Conservation (phyloP, 1,284 basidiomycete species). For the Fomitopsis palustris region DNA sequence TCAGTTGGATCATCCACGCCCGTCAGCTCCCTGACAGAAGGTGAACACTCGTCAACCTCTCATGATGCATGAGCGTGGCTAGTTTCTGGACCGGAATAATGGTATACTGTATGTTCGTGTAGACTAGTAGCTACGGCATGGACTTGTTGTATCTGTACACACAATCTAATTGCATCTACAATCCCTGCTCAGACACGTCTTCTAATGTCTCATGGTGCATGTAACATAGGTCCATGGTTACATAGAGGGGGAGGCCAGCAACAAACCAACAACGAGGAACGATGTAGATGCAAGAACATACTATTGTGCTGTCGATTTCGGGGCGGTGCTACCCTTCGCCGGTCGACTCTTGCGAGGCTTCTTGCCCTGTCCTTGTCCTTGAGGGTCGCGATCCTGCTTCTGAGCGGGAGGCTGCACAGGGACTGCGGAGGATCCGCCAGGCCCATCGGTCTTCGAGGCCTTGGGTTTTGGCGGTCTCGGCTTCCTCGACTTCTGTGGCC, state of each 20-base stretch:
- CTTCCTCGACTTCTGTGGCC: conserved; percentile 12
- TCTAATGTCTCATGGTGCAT: neutral
- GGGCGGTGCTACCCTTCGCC: neutral
- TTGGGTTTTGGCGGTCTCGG: conserved; percentile 3
- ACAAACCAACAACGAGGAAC: neutral
- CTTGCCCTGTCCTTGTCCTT: neutral
- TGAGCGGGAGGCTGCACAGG: neutral
- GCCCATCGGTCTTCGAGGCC: neutral
- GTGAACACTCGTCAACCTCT: neutral
- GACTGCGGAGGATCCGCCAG: neutral
- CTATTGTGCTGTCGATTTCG: neutral
- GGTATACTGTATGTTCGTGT: neutral
- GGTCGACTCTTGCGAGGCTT: neutral
- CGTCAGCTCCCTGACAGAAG: neutral
- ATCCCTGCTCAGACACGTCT: neutral
- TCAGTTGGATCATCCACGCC: conserved; percentile 11
- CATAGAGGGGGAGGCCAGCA: neutral
- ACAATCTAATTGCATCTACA: neutral
- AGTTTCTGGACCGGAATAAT: neutral
- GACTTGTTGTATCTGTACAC: conserved; percentile 1
- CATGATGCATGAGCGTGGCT: neutral
- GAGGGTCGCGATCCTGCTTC: neutral
- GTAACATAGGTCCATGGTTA: conserved; percentile 1
- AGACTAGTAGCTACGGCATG: neutral
- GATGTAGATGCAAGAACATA: neutral